Base-by-base conservation (phyloP, 805 yeast species). In the Teunomyces panamensis region DNA sequence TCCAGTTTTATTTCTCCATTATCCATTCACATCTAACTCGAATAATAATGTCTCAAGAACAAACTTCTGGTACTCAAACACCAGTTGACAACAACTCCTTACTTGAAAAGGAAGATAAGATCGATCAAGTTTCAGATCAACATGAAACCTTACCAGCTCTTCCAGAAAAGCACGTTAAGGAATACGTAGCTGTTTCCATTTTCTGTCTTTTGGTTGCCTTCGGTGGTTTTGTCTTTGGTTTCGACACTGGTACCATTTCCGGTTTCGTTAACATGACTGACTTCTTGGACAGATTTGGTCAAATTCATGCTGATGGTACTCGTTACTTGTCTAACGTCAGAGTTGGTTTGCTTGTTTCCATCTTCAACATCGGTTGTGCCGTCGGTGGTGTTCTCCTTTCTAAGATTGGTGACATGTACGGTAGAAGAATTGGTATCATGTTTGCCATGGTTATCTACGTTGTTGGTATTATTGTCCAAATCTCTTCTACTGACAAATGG, bases 81-180 rank as follows among this genome's bases (percentile, higher is more conserved):
- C 73, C 74, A 45, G 62, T 62, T 32, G 56, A 56, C 37, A 58
- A 56, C 47, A 56, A 61, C 32, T 57, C 63, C 14, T 47, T 67
- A 17, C 51, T 64, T 29, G 62, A 57, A 20, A 62, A 62, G 45
- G 59, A 57, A 45, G 58, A 57, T 43, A 56, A 61, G 44, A 11
- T 30, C 29, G 49, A 50, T n/a, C 47, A 44, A 26, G 27, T 13
- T 7, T 20, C 42, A 4, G 44, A 39, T 3, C 39, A 24, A 16
- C 16, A 50, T 13, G 54, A 43, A 9, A 27, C 50, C n/a, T 32
- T 55, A 27, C 51, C 53, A 9, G 34, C 49, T 1, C 39, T 66
- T 49, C 70, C 73, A 7, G 57, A 63, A 45, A 70, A 67, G 52
- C 49, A 65, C 11, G 49, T 55, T 39, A 65, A 62, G 45, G 75